phyloP scores from a whole-genome alignment of 129 eudicot genomes.

The Flaveria robusta region DNA sequence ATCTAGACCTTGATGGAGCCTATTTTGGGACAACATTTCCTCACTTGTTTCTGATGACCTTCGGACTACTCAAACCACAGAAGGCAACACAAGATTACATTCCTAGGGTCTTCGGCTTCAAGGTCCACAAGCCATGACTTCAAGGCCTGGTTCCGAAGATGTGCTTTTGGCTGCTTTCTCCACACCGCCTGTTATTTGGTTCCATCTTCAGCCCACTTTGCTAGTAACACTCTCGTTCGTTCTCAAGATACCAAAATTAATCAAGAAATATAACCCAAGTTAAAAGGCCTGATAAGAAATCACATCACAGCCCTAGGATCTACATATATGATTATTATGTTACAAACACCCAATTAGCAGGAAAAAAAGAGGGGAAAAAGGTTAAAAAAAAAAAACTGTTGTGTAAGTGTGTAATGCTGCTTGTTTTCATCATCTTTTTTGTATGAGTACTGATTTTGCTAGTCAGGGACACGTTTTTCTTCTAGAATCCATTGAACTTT shows the following conservation, averaged over 20 bases:
- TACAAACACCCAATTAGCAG: conserved; percentile 35
- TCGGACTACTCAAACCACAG: conserved; percentile 58
- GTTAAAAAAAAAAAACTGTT: not conserved
- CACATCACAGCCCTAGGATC: conserved; percentile 35
- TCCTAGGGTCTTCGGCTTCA: conserved; percentile 64
- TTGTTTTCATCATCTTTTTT: conserved; percentile 18
- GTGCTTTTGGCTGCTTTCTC: conserved; percentile 22
- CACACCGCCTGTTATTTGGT: conserved; percentile 7
- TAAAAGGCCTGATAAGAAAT: conserved; percentile 30
- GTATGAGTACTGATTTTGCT: conserved; percentile 38
- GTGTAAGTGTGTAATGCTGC: conserved; percentile 31
- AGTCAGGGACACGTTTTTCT: conserved; percentile 20
- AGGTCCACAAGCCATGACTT: conserved; percentile 62
- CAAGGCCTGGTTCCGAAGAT: conserved; percentile 20
- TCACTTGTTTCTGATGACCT: conserved; percentile 63
- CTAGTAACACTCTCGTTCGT: conserved; percentile 29
- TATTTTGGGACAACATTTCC: conserved; percentile 67
- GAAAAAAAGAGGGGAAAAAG: not conserved
- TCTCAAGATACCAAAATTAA: conserved; percentile 23
- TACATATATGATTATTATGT: conserved; percentile 30
- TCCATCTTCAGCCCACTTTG: conserved; percentile 15
- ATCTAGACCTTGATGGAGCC: conserved; percentile 60
- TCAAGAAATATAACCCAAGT: conserved; percentile 29
- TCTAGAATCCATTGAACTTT: conserved; percentile 24
- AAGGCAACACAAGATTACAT: conserved; percentile 52